These are phyloP conservation scores for Lumnitzera littorea DNA, from an alignment of 345 rosid genomes.

Conservation along the genomic window DNA sequence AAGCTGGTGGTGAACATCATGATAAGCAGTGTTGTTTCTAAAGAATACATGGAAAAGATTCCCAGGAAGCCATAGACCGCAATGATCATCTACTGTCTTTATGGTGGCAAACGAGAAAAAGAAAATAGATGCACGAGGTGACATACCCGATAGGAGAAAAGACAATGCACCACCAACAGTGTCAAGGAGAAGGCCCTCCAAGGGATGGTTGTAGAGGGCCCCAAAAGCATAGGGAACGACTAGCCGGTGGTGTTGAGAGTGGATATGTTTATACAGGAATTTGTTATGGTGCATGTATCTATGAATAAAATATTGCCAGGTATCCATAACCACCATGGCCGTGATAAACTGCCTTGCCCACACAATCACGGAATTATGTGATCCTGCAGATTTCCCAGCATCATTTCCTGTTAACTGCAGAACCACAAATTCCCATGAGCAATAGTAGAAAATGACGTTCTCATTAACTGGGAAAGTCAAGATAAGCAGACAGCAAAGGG, in stretches of 20 bases:
- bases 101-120: conserved; percentile 90
- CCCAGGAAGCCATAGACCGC: conserved; percentile 82
- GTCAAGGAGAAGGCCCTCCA: conserved; percentile 74
- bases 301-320: conserved; percentile 89
- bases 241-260: conserved; percentile 79
- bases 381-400: conserved; percentile 20
- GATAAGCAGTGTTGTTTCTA: conserved; percentile 76
- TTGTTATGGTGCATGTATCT: conserved; percentile 80
- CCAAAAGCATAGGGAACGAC: conserved; percentile 85
- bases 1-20: conserved; percentile 81
- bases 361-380: conserved; percentile 38
- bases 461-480: too few relatives aligned
- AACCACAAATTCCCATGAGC: conserved; percentile 4
- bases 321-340: conserved; percentile 69
- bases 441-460: neutral
- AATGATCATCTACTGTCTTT: conserved; percentile 82
- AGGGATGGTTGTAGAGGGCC: conserved; percentile 72
- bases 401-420: conserved; percentile 64
- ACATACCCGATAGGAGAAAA: conserved; percentile 77
- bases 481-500: too few relatives aligned
- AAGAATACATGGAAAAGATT: conserved; percentile 64
- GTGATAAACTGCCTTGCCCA: conserved; percentile 54
- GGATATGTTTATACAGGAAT: conserved; percentile 71
- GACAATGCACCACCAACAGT: conserved; percentile 79
- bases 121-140: conserved; percentile 69